phyloP scores from a whole-genome alignment of 2,329 filamentous ascomycete species.

The Colletotrichum navitas region DNA sequence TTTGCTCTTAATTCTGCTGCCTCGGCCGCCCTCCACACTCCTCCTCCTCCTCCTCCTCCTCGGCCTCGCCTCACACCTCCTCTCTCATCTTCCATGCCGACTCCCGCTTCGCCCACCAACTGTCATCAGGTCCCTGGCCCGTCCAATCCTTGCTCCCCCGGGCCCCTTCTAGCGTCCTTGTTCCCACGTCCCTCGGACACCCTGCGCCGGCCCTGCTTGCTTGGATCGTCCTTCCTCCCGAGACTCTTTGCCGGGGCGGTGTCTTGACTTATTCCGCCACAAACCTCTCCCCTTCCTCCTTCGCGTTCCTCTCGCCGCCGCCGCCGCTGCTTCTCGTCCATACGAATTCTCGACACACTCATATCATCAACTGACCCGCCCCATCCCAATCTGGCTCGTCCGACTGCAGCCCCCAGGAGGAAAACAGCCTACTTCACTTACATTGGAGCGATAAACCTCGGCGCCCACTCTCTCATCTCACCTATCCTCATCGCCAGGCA shows the following conservation, averaged over 20 bases:
- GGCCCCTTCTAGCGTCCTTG: conserved; percentile 17
- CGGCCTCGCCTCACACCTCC: conserved; percentile 30
- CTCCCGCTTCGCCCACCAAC: conserved; percentile 17
- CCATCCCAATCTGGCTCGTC: not conserved
- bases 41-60: no score
- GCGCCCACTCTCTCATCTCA: conserved; percentile 21
- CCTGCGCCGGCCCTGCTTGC: conserved; percentile 36
- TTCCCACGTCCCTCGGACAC: conserved; percentile 19
- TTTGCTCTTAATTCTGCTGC: conserved; percentile 36
- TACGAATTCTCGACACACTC: not conserved
- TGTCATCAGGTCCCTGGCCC: not conserved
- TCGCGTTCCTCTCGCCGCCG: conserved; percentile 12
- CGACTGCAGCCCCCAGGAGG: not conserved
- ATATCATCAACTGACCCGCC: not conserved
- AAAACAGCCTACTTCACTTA: conserved; percentile 10
- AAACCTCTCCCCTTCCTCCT: conserved; percentile 20
- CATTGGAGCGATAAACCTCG: conserved; percentile 23
- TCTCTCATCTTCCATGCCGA: not conserved
- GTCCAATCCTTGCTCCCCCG: conserved; percentile 11
- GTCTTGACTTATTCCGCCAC: conserved; percentile 36
- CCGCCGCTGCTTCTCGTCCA: not conserved
- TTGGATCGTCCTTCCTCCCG: not conserved
- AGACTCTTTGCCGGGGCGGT: conserved; percentile 10
- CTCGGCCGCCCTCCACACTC: conserved; percentile 34
- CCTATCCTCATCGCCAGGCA: conserved; percentile 10